A percentile compares a stretch with the other conserved stretches of the same genome.
Evolutionary conservation across 148 eudicot species (phyloP).

Genomic region (Nepenthes gracilis): DNA sequence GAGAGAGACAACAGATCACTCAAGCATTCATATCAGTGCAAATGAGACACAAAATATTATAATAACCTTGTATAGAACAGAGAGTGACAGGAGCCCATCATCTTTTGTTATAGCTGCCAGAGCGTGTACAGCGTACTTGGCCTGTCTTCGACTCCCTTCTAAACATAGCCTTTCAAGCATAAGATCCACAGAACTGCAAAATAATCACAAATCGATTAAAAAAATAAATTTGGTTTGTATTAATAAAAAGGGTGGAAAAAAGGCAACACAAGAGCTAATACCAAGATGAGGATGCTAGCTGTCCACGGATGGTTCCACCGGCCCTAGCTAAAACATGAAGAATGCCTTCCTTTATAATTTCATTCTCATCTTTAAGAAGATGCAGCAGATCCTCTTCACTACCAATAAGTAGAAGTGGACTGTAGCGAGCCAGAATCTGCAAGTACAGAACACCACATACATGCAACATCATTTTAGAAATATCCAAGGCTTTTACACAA

Average conservation of each 20-base stretch:
- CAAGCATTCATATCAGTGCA: background rate
- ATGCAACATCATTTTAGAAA: background rate
- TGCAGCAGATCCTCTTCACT: slow-evolving; percentile 75
- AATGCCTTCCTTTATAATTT: slow-evolving; percentile 84
- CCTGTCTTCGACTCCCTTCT: slow-evolving; percentile 95
- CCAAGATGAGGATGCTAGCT: slow-evolving; percentile 84
- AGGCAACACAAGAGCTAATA: slow-evolving; percentile 11
- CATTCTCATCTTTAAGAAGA: slow-evolving; percentile 82
- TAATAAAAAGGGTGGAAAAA: background rate
- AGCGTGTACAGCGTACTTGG: slow-evolving; percentile 97
- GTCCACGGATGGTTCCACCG: slow-evolving; percentile 88
- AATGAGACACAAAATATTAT: background rate
- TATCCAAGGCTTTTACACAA: background rate
- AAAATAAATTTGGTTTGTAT: background rate
- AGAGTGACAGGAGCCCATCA: slow-evolving; percentile 86
- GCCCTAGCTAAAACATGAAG: slow-evolving; percentile 92
- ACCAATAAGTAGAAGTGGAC: slow-evolving; percentile 68
- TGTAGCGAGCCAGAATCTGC: slow-evolving; percentile 86
- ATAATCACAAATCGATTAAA: slow-evolving; percentile 1
- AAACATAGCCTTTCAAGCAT: slow-evolving; percentile 82
- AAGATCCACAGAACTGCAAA: slow-evolving; percentile 83
- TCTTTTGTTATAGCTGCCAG: slow-evolving; percentile 95
- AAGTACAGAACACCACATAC: slow-evolving; percentile 5
- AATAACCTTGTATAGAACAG: slow-evolving; percentile 87
- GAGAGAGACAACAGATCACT: background rate